Base-by-base conservation (phyloP, 345 rosid species). In the Acer yangbiense region DNA sequence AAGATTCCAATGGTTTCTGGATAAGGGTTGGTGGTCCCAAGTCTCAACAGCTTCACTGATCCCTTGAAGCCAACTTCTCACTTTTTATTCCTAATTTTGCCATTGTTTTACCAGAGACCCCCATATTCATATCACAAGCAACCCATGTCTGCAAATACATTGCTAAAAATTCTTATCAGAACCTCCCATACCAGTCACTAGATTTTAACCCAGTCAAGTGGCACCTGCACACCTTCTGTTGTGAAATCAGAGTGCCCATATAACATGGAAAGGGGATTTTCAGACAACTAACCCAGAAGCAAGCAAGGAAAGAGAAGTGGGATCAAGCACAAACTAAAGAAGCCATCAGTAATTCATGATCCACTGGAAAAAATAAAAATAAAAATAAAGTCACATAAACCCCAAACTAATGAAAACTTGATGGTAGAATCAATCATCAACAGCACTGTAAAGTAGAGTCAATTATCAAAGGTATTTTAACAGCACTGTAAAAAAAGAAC, bases 11-110 rank as follows among this genome's bases (percentile, higher is more conserved):
- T 55, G 66, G 17, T 62, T 72, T 75, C 61, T 44, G 83, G 89
- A 87, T 83, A 86, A 81, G 87, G 76, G 52, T 77, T 77, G 86
- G 83, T n/a, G 39, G 39, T 35, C 39, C 39, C 82, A 20, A 17
- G 21, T 55, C 58, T 21, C 25, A 57, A 57, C 60, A 25, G 65
- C 16, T 18, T 39, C 71, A 16, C 43, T 13, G 27, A 69, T 69
- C 55, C 50, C 43, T 16, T 18, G 41, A 44, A 6, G 54, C 72
- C 16, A 18, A 60, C 18, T 1, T 35, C 13, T 12, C 16, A 17
- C 20, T 7, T 35, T 35, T 65, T 7, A 6, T 65, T 60, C 6
- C 27, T 20, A 67, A 12, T 67, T 67, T 8, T 67, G 8, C 70
- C 46, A 39, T 20, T 23, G 18, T 44, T 12, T 29, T 67, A 68